Evolutionary conservation across 371 early-diverging fungal species (phyloP), one percentile per base, ranked within the genome.

Genomic region (Mortierella sp.): DNA sequence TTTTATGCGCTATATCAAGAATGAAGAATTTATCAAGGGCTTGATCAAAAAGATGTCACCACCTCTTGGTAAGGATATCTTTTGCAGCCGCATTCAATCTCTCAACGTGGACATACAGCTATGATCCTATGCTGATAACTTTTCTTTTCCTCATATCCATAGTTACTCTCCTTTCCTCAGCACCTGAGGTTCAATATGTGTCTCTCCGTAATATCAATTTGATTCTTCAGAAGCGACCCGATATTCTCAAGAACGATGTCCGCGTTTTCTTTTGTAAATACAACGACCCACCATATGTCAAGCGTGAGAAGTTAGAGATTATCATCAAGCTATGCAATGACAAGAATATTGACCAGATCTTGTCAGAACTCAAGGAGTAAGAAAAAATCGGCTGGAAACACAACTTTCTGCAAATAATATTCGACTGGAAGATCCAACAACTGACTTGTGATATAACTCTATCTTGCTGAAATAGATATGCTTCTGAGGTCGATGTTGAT

Each of bases 191-290:
- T 34, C 98, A 97, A 84, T 98, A 96, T 71, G 96, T 98, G 22
- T 95, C 97, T 0, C 91, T 99, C 62, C 93, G 97, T 55, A 98
- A 98, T 85, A 98, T 98, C 75, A 89, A 92, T 72, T 86, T 99
- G 34, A 94, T 99, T 59, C 86, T 98, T 35, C 98, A 99, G 83
- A 93, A 93, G 76, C 89, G 95, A 59, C 95, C 97, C 7, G 95
- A 95, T 42, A 89, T 97, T n/a, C 86, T 98, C 58, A 90, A 88
- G 29, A 92, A 94, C 68, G 98, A 98, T 81, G 93, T 97, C 72
- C 91, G 95, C 22, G 95, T 97, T n/a, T 98, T 99, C 85, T 99
- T 98, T 80, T 97, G 97, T 85, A 98, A 98, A 85, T 99, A 97
- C 88, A 96, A 98, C 82, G 99, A 99, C 83, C 98, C 99, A 37